A percentile compares a stretch with the other conserved stretches of the same genome.
phyloP scores from a whole-genome alignment of 371 early-diverging fungal species.

The Rhizopus delemar region DNA sequence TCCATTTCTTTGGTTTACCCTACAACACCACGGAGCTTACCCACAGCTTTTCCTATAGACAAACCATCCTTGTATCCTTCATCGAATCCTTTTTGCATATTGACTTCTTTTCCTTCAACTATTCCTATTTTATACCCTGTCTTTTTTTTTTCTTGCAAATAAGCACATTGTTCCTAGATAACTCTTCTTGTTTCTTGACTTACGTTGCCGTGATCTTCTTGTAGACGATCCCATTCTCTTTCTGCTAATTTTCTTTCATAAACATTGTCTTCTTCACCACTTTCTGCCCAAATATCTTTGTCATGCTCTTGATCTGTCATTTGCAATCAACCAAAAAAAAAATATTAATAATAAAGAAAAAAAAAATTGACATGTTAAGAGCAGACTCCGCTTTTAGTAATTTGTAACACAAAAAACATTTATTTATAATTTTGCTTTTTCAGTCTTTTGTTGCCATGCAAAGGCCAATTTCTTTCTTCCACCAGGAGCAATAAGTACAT shows the following conservation, averaged over 20 bases:
- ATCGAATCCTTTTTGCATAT: slow-evolving; percentile 68
- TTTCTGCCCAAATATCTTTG: slow-evolving; percentile 56
- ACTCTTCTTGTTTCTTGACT: background rate
- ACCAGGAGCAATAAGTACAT: slow-evolving; percentile 54
- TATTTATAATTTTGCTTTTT: slow-evolving; percentile 25
- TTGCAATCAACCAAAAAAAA: too few relatives aligned
- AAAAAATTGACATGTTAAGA: too few relatives aligned
- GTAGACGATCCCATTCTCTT: slow-evolving; percentile 56
- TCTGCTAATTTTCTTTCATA: slow-evolving; percentile 56
- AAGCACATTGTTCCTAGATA: too few relatives aligned
- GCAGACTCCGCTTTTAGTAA: too few relatives aligned
- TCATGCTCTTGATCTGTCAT: too few relatives aligned
- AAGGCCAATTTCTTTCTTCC: slow-evolving; percentile 45
- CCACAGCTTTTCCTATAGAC: slow-evolving; percentile 46
- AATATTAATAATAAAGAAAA: too few relatives aligned
- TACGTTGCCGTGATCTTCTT: slow-evolving; percentile 63
- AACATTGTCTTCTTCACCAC: slow-evolving; percentile 26
- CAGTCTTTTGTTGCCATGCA: slow-evolving; percentile 29
- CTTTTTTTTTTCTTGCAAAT: slow-evolving; percentile 22
- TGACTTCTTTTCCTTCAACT: slow-evolving; percentile 61
- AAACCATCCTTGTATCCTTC: slow-evolving; percentile 56
- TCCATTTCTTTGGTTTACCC: slow-evolving; percentile 30
- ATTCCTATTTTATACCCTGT: slow-evolving; percentile 69
- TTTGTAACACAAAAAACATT: too few relatives aligned
- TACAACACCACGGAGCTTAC: slow-evolving; percentile 52